These are phyloP conservation scores for Rosa chinensis DNA, from an alignment of 306 rosid species.

Conservation along the genomic window DNA sequence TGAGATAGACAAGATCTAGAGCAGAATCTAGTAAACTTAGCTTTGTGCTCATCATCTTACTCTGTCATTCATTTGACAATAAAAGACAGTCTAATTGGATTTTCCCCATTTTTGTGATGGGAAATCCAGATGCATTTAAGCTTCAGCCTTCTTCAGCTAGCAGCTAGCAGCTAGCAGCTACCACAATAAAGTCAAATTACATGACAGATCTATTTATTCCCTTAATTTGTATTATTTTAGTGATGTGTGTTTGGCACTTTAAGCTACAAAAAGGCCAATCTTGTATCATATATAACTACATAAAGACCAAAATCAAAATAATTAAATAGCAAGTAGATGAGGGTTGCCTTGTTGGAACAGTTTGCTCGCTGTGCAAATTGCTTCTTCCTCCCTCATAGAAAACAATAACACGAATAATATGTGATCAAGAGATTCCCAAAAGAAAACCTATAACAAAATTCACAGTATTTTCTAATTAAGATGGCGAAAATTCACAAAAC, in stretches of 20 bases:
- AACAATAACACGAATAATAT: background rate
- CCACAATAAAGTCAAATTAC: constrained; percentile 19
- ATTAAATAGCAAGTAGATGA: background rate
- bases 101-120: background rate
- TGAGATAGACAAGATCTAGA: constrained; percentile 15
- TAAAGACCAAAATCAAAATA: background rate
- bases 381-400: background rate
- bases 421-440: background rate
- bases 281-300: background rate
- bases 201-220: constrained; percentile 19
- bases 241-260: background rate
- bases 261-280: constrained; percentile 12
- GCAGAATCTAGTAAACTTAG: constrained; percentile 15
- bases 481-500: constrained; percentile 1
- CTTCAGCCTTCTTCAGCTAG: constrained; percentile 3
- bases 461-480: background rate
- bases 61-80: constrained; percentile 5
- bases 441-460: background rate
- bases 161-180: too few species aligned
- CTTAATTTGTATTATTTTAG: constrained; percentile 12
- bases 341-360: background rate
- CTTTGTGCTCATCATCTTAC: background rate
- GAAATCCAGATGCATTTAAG: background rate
- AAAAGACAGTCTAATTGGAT: background rate
- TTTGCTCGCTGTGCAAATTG: background rate